A percentile compares a stretch with the other conserved stretches of the same genome.
Evolutionary conservation across 108 stramenopile species (phyloP).

Genomic region (Stephanodiscus triporus): DNA sequence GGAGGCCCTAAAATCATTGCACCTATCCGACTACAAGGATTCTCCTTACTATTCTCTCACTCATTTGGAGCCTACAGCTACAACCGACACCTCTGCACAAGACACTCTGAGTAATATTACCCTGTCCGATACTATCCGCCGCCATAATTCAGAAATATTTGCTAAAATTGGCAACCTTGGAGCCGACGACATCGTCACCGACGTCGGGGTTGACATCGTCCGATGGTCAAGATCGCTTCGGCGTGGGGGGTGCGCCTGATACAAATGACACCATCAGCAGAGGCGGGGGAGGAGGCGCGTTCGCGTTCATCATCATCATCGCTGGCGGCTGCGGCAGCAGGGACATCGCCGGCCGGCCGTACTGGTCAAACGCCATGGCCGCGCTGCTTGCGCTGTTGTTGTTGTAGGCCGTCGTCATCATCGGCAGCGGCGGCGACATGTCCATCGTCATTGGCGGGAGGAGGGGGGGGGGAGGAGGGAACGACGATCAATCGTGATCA

Average conservation of each 20-base stretch:
- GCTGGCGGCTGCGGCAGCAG: not conserved
- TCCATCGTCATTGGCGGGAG: not conserved
- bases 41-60: not conserved
- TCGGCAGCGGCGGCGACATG: not conserved
- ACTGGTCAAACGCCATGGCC: conserved; percentile 23
- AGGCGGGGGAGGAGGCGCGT: conserved; percentile 13
- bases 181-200: too few species aligned
- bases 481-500: too few species aligned
- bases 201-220: not conserved
- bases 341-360: conserved; percentile 19
- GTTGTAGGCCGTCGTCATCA: too few species aligned
- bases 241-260: not conserved
- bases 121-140: not conserved
- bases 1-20: not conserved
- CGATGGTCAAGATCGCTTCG: conserved; percentile 15
- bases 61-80: not conserved
- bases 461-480: not conserved
- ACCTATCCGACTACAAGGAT: not conserved
- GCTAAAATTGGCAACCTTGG: not conserved
- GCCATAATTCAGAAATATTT: not conserved
- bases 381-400: too few species aligned
- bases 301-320: not conserved
- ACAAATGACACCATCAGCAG: not conserved
- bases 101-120: not conserved
- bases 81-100: not conserved